These are phyloP conservation scores for Fusarium sacchari DNA, from an alignment of 2,329 filamentous ascomycete genomes.

Conservation along the genomic window DNA sequence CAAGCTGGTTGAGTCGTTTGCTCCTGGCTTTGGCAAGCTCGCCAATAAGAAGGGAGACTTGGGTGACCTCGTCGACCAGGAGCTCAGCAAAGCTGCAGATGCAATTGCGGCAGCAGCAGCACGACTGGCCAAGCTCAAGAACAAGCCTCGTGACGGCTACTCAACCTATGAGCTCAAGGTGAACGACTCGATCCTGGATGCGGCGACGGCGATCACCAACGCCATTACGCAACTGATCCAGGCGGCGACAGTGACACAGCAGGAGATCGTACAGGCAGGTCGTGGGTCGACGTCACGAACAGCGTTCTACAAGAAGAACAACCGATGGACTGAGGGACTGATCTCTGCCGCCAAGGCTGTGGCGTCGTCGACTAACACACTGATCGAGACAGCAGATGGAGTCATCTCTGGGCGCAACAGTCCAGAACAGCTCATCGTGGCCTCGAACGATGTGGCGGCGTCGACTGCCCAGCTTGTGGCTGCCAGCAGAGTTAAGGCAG, in stretches of 20 bases:
- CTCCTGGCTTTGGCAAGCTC: slow-evolving; percentile 86
- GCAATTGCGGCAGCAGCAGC: slow-evolving; percentile 93
- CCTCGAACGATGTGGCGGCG: slow-evolving; percentile 95
- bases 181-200: slow-evolving; percentile 93
- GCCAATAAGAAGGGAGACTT: slow-evolving; percentile 83
- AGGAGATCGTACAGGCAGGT: slow-evolving; percentile 95
- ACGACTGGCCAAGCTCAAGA: slow-evolving; percentile 89
- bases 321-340: slow-evolving; percentile 97
- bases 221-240: slow-evolving; percentile 96
- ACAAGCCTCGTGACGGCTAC: slow-evolving; percentile 95
- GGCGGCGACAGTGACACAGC: slow-evolving; percentile 89
- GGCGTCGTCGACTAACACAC: slow-evolving; percentile 88
- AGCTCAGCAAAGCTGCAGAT: slow-evolving; percentile 92
- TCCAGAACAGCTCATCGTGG: slow-evolving; percentile 96
- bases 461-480: slow-evolving; percentile 97
- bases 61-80: slow-evolving; percentile 90
- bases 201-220: slow-evolving; percentile 90
- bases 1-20: slow-evolving; percentile 91
- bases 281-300: slow-evolving; percentile 87
- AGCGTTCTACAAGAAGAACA: slow-evolving; percentile 99
- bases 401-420: slow-evolving; percentile 92
- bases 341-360: slow-evolving; percentile 98
- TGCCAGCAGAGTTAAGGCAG: slow-evolving; percentile 94
- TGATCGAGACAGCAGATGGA: slow-evolving; percentile 98
- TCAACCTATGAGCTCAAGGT: slow-evolving; percentile 97